These are phyloP conservation scores for Pulveroboletus sp. DNA, from an alignment of 768 basidiomycete species.

Conservation along the genomic window DNA sequence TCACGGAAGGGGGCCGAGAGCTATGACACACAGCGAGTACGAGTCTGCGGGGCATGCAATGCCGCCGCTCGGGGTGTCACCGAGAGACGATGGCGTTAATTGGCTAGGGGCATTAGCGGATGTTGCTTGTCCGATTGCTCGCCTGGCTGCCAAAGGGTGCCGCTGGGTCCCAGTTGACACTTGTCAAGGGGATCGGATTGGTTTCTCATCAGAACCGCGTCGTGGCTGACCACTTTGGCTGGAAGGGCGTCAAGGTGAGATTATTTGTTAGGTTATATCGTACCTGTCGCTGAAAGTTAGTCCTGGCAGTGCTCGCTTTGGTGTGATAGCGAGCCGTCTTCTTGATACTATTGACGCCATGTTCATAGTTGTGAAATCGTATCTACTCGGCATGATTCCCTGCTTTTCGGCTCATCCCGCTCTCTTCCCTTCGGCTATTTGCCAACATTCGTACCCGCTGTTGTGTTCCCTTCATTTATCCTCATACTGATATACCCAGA, in stretches of 20 bases:
- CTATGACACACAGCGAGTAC: conserved; percentile 24
- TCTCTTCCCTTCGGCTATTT: not conserved
- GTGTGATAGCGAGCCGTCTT: not conserved
- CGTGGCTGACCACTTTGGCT: not conserved
- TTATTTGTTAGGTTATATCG: not conserved
- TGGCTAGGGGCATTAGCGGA: not conserved
- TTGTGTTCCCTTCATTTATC: not conserved
- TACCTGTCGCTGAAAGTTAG: not conserved
- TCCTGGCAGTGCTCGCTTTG: not conserved
- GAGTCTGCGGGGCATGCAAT: conserved; percentile 32
- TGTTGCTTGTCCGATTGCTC: not conserved
- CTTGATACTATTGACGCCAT: not conserved
- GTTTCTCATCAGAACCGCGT: not conserved
- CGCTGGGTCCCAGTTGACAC: not conserved
- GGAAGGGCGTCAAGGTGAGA: conserved; percentile 6
- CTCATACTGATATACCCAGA: conserved; percentile 7
- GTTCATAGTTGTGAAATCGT: not conserved
- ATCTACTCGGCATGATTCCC: not conserved
- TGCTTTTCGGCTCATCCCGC: not conserved
- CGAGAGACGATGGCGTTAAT: conserved; percentile 25
- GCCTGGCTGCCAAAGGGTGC: not conserved
- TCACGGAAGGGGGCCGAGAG: conserved; percentile 23
- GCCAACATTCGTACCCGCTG: not conserved
- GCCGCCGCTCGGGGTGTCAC: conserved; percentile 24
- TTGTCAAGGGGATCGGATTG: not conserved